phyloP scores from a whole-genome alignment of 2,329 filamentous ascomycete genomes.

The Chrysoporthe deuterocubensis region DNA sequence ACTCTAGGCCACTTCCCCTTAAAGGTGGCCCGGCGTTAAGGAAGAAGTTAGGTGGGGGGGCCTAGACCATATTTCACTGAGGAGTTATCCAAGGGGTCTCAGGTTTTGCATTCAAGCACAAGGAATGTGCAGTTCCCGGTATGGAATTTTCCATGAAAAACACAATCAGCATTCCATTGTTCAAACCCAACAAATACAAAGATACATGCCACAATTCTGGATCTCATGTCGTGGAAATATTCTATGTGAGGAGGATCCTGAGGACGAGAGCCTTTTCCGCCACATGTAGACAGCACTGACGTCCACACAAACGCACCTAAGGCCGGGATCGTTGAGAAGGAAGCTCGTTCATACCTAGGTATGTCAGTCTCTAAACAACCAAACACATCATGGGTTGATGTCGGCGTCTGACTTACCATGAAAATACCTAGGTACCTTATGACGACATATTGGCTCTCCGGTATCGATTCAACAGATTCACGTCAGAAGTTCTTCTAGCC shows the following conservation, averaged over 20 bases:
- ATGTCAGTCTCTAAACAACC: too few species aligned
- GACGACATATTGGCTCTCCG: too few species aligned
- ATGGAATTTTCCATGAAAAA: neutral
- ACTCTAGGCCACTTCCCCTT: neutral
- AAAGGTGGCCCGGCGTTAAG: neutral
- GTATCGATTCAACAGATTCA: neutral
- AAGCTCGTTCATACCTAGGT: too few species aligned
- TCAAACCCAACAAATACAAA: neutral
- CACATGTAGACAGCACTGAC: too few species aligned
- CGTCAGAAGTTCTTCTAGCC: neutral
- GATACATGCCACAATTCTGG: neutral
- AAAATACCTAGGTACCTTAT: too few species aligned
- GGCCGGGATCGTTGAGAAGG: too few species aligned
- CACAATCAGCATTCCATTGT: neutral
- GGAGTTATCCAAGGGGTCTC: neutral
- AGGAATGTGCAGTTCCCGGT: too few species aligned
- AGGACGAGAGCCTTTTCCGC: too few species aligned
- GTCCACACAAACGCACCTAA: too few species aligned
- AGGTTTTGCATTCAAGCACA: neutral
- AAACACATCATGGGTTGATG: too few species aligned
- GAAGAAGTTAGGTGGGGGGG: neutral
- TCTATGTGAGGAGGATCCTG: too few species aligned
- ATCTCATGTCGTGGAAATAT: neutral
- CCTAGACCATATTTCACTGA: neutral
- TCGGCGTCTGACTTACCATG: too few species aligned